These are phyloP conservation scores for Westerdykella aurantiaca DNA, from an alignment of 2,329 filamentous ascomycete species.

Conservation along the genomic window DNA sequence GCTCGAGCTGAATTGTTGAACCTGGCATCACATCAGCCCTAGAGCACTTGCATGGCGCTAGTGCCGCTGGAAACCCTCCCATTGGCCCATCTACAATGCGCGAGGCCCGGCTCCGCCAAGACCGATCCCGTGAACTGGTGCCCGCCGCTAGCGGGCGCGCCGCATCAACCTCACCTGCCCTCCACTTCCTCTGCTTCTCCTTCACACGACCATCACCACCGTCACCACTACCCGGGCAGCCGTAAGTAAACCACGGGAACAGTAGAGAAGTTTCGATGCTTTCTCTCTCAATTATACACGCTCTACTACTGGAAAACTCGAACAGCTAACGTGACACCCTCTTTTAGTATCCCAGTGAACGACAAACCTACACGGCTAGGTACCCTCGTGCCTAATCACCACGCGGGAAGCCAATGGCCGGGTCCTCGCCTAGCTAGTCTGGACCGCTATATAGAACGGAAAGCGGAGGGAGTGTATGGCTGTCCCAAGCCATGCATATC, in stretches of 20 bases:
- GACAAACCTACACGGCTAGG: slow-evolving; percentile 10
- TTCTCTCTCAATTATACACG: not conserved
- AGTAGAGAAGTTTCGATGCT: not conserved
- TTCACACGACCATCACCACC: not conserved
- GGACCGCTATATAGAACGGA: slow-evolving; percentile 25
- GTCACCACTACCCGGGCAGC: not conserved
- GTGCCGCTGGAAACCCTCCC: too few species aligned
- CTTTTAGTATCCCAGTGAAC: slow-evolving; percentile 8
- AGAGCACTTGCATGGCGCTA: too few species aligned
- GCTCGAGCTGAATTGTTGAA: too few species aligned
- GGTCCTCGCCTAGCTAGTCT: not conserved
- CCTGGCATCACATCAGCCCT: too few species aligned
- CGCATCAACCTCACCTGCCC: not conserved
- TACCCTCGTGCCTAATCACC: slow-evolving; percentile 19
- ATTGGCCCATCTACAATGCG: too few species aligned
- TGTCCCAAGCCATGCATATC: slow-evolving; percentile 17
- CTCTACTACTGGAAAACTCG: not conserved
- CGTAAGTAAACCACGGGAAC: not conserved
- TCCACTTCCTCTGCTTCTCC: not conserved
- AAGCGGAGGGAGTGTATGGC: slow-evolving; percentile 29
- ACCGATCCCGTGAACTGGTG: too few species aligned
- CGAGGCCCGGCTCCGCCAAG: too few species aligned
- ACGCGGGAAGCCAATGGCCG: slow-evolving; percentile 1
- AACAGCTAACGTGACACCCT: too few species aligned
- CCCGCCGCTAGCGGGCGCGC: too few species aligned